These are phyloP conservation scores for Ciborinia camelliae DNA, from an alignment of 2,329 filamentous ascomycete species.

Conservation along the genomic window DNA sequence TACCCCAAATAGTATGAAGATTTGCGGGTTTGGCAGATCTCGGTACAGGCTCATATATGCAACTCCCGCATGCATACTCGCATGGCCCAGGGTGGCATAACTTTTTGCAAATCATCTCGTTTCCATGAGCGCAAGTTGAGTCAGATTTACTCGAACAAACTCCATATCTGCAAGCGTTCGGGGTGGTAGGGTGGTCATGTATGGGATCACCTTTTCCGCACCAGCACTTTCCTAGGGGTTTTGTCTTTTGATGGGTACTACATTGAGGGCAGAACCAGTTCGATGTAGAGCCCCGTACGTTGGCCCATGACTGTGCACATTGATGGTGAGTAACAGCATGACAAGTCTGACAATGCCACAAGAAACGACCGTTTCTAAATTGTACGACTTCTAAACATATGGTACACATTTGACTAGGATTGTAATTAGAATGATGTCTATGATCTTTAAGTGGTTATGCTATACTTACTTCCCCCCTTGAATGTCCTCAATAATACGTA, in stretches of 20 bases:
- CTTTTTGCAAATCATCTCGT: conserved; percentile 11
- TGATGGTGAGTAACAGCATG: conserved; percentile 22
- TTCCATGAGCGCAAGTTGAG: conserved; percentile 21
- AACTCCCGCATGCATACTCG: conserved; percentile 15
- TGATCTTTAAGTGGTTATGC: too few relatives aligned
- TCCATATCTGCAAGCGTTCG: conserved; percentile 19
- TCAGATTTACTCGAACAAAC: conserved; percentile 17
- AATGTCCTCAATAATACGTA: conserved; percentile 22
- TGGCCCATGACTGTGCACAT: conserved; percentile 17
- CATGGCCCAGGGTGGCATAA: conserved; percentile 29
- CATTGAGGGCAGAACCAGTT: conserved; percentile 26
- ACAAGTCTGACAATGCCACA: conserved; percentile 26
- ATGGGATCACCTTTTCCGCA: conserved; percentile 10
- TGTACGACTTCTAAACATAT: background rate
- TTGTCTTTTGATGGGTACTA: background rate
- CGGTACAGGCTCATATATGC: background rate
- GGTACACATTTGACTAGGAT: background rate
- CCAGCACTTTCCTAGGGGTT: conserved; percentile 20
- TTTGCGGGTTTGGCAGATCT: background rate
- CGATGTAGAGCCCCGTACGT: too few relatives aligned
- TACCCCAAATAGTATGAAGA: conserved; percentile 15
- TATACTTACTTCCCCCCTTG: conserved; percentile 20
- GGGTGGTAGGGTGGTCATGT: background rate
- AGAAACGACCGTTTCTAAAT: background rate
- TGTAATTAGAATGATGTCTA: background rate